Conservation (phyloP, 306 rosid species). For the Acacia melanoxylon region DNA sequence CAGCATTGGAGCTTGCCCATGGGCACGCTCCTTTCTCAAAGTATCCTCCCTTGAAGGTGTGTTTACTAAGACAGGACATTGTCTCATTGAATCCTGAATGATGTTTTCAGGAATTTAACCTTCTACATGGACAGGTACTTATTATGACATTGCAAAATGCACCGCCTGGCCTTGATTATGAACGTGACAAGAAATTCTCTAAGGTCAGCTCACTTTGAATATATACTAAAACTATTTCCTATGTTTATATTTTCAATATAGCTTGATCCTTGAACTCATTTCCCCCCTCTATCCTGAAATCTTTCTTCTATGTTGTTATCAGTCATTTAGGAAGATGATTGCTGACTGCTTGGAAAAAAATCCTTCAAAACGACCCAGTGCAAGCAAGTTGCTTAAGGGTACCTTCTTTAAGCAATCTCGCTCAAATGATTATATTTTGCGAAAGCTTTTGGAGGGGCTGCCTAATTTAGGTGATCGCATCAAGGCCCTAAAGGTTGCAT, state of each 20-base stretch:
- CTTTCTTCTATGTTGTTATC: conserved; percentile 26
- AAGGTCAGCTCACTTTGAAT: conserved; percentile 47
- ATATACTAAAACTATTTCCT: neutral
- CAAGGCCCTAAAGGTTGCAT: conserved; percentile 77
- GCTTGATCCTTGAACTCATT: conserved; percentile 4
- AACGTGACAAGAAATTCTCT: conserved; percentile 78
- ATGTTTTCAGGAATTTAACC: conserved; percentile 21
- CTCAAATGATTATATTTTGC: conserved; percentile 69
- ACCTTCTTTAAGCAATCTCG: conserved; percentile 92
- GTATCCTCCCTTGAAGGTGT: conserved; percentile 96
- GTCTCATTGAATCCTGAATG: conserved; percentile 26
- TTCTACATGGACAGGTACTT: conserved; percentile 63
- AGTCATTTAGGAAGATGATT: conserved; percentile 94
- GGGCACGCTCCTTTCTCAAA: conserved; percentile 98
- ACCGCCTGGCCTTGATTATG: conserved; percentile 92
- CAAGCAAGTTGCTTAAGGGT: conserved; percentile 72
- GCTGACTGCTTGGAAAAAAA: conserved; percentile 92
- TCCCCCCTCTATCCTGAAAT: neutral
- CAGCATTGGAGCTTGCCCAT: conserved; percentile 96
- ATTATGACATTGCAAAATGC: conserved; percentile 98
- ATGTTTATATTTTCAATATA: neutral
- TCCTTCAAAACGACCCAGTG: conserved; percentile 88
- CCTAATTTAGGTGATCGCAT: conserved; percentile 93
- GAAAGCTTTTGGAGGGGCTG: conserved; percentile 75
- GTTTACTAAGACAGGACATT: conserved; percentile 13